Base-by-base conservation (phyloP, 148 eudicot genomes). In the Rhododendron kiyosumense region DNA sequence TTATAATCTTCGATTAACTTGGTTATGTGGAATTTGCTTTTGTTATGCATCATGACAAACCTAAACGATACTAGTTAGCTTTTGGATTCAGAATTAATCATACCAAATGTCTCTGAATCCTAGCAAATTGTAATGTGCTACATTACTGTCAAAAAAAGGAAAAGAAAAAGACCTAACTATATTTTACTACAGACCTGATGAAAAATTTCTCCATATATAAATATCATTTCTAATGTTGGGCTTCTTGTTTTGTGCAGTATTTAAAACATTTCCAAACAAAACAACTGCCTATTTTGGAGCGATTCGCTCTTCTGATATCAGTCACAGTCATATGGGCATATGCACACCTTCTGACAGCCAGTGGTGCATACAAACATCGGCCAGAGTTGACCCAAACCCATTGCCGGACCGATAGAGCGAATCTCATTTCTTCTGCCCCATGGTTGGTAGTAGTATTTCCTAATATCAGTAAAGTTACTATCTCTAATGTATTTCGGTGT, bases 361-460 rank as follows among this genome's bases (percentile, higher is more conserved):
- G 99, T 90, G 98, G 98, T 52, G 99, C 99, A 32, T 97, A 97
- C 87, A 97, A 90, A 89, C 95, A 97, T 87, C 94, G 90, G 24
- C 95, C 99, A 8, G 96, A 91, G 86, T 84, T 85, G 85, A 97
- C 98, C 46, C 98, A 97, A 82, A 46, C 85, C 46, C 87, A 92
- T 81, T 97, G 99, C 86, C 91, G 98, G 54, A 97, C 98, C 52
- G 99, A 97, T 88, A 92, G 78, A 88, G 96, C 98, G 41, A 90
- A 93, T 90, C 98, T 97, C 87, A 95, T 97, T 78, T 92, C 98
- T 61, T 85, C 95, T 88, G 98, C 99, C 79, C 96, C 98, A 90
- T 97, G 99, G 99, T 97, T 91, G 76, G 92, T 86, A 69, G 46
- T 43, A 84, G 86, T 41, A 59, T 54, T 80, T 36, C 20, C 34